A percentile compares a stretch with the other conserved stretches of the same genome.
Evolutionary conservation across 352 stramenopile genomes (phyloP).

Genomic region (Saprolegnia diclina): DNA sequence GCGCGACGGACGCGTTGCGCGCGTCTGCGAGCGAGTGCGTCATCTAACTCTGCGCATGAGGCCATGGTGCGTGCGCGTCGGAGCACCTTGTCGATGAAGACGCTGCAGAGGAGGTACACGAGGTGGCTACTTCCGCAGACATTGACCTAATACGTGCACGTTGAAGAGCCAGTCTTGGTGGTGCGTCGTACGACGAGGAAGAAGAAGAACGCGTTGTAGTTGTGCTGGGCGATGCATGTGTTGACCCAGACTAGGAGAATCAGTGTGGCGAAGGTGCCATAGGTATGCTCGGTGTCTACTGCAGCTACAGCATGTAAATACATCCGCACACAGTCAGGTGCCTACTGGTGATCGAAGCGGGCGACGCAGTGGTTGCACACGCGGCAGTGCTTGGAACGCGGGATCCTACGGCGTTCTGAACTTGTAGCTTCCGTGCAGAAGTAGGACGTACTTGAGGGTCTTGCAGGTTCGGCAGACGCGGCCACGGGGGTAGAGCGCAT

Average conservation of each 20-base stretch:
- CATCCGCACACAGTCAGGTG: slow-evolving; percentile 8
- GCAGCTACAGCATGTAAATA: too few relatives aligned
- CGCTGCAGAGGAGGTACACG: slow-evolving; percentile 2
- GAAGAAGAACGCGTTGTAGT: slow-evolving; percentile 32
- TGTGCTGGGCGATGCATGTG: slow-evolving; percentile 30
- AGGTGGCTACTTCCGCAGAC: slow-evolving; percentile 4
- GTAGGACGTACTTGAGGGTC: slow-evolving; percentile 59
- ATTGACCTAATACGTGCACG: neutral
- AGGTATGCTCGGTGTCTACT: slow-evolving; percentile 28
- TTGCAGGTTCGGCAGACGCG: slow-evolving; percentile 86
- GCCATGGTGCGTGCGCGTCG: neutral
- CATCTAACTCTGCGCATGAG: neutral
- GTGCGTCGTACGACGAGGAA: slow-evolving; percentile 28
- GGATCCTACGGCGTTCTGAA: slow-evolving; percentile 38
- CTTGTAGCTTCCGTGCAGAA: neutral
- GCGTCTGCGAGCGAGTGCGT: neutral
- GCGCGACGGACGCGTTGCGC: neutral
- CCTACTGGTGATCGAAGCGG: slow-evolving; percentile 88
- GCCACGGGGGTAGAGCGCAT: slow-evolving; percentile 68
- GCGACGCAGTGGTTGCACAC: slow-evolving; percentile 84
- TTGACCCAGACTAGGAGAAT: slow-evolving; percentile 30
- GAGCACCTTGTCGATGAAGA: slow-evolving; percentile 4
- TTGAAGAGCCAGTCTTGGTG: neutral
- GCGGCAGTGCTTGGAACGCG: slow-evolving; percentile 85
- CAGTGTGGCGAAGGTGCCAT: neutral